Conservation (phyloP, 768 basidiomycete species). For the Pisolithus tinctorius region DNA sequence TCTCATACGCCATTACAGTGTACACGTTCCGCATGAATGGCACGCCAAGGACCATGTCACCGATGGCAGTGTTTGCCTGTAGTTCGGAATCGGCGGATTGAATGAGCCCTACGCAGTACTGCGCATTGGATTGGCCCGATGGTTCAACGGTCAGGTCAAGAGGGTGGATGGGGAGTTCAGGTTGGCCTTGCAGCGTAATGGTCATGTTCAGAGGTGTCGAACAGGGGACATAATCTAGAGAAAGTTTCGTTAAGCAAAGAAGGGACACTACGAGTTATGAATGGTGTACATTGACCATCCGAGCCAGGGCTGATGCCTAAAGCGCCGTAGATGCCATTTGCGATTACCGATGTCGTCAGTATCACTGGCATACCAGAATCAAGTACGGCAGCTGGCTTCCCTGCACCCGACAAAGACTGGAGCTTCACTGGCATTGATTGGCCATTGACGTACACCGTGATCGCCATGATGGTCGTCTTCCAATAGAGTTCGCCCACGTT, state of each 20-base stretch:
- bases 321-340: constrained; percentile 76
- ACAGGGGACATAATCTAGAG: constrained; percentile 69
- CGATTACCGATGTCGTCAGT: constrained; percentile 50
- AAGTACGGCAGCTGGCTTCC: constrained; percentile 57
- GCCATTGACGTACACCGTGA: constrained; percentile 56
- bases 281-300: constrained; percentile 58
- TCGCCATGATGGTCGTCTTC: constrained; percentile 50
- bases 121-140: constrained; percentile 32
- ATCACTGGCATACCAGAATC: constrained; percentile 70
- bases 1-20: constrained; percentile 64
- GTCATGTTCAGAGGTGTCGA: constrained; percentile 64
- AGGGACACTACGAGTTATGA: not conserved
- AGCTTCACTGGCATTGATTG: constrained; percentile 34
- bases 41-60: constrained; percentile 74
- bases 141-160: constrained; percentile 62
- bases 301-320: constrained; percentile 50
- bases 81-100: constrained; percentile 47
- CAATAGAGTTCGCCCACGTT: constrained; percentile 46
- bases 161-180: constrained; percentile 60
- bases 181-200: constrained; percentile 53
- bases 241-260: constrained; percentile 4
- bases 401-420: constrained; percentile 33
- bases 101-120: constrained; percentile 59
- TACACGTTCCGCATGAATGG: constrained; percentile 75
- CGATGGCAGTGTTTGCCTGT: constrained; percentile 30